Base-by-base conservation (phyloP, 305 asterid species). In the Fraxinus velutina region DNA sequence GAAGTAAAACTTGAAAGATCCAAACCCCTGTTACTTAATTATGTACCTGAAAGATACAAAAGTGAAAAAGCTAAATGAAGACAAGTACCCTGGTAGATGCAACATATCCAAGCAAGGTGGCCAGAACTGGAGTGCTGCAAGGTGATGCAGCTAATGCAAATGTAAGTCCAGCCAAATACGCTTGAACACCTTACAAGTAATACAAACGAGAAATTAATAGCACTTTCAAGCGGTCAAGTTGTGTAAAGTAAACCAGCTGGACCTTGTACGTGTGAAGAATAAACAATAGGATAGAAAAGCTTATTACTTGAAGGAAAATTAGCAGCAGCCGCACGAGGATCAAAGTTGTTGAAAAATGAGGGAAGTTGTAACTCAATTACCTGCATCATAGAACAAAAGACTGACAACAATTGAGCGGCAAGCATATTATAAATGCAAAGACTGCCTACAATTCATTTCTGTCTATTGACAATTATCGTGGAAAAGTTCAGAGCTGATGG, bases 121-220 rank as follows among this genome's bases (percentile, higher is more conserved):
- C 98, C 47, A 95, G 94, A 71, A 94, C 97, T 6, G 99, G 98
- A 39, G 98, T 95, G 86, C 99, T 95, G 90, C 98, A 95, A 62
- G 98, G 99, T 5, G 97, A 95, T 82, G 99, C 99, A 84, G 99
- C 99, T 86, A 95, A 88, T 84, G 99, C 99, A 89, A 95, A 95
- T 76, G 98, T 92, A 73, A 95, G 97, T 47, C 99, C 98, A 6
- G 97, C 99, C 91, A 95, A 89, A 87, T 95, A 95, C 50, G 97
- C 97, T 89, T 95, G 99, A 34, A 93, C 96, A 83, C 98, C 98
- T 95, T 86, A 77, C 62, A 62, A 80, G 17, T 77, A 68, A 81
- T 52, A 37, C 57, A 33, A 33, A 80, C 8, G 52, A 75, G 52
- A 77, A 15, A 79, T 73, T 68, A 83, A 70, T 42, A 77, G 30